Percentiles rank a stretch among this genome's conserved stretches.
Evolutionary conservation across 441 rosid genomes (phyloP).

Genomic region (Isatis lusitanica): DNA sequence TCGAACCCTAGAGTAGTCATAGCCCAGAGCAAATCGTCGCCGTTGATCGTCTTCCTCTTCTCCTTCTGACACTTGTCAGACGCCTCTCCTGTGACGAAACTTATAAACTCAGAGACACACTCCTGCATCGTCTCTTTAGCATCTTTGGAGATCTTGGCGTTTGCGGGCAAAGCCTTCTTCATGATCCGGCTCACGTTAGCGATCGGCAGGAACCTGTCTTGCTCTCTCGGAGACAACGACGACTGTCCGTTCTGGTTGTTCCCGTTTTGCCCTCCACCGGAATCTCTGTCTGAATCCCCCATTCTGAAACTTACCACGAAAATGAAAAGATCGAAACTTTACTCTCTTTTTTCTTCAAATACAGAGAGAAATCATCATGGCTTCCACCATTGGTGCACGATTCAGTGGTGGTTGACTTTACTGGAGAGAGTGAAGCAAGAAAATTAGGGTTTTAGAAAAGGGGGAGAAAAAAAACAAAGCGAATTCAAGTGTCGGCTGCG

Average conservation of each 20-base stretch:
- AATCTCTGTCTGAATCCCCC: slow-evolving; percentile 58
- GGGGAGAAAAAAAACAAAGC: not conserved
- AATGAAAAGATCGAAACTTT: slow-evolving; percentile 5
- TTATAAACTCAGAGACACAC: slow-evolving; percentile 63
- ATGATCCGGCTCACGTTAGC: slow-evolving; percentile 64
- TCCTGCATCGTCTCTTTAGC: slow-evolving; percentile 61
- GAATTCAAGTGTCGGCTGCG: slow-evolving; percentile 28
- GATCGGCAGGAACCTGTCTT: slow-evolving; percentile 58
- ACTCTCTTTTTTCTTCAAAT: not conserved
- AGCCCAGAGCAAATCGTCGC: slow-evolving; percentile 59
- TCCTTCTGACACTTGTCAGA: slow-evolving; percentile 65
- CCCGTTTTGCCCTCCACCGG: slow-evolving; percentile 42
- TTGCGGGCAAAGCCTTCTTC: slow-evolving; percentile 57
- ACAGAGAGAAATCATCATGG: not conserved
- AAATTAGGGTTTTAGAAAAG: slow-evolving; percentile 16
- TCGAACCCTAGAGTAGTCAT: slow-evolving; percentile 59
- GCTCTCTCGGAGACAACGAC: slow-evolving; percentile 47
- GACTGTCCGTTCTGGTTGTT: slow-evolving; percentile 36
- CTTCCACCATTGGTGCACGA: not conserved
- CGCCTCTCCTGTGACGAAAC: slow-evolving; percentile 62
- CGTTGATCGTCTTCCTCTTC: slow-evolving; percentile 63
- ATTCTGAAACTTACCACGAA: slow-evolving; percentile 16
- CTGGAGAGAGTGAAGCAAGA: not conserved
- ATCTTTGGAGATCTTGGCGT: slow-evolving; percentile 60
- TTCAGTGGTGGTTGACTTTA: slow-evolving; percentile 20